A percentile compares a stretch with the other conserved stretches of the same genome.
Conservation (phyloP, 176 grass and related monocot genomes). For the Zea luxurians region DNA sequence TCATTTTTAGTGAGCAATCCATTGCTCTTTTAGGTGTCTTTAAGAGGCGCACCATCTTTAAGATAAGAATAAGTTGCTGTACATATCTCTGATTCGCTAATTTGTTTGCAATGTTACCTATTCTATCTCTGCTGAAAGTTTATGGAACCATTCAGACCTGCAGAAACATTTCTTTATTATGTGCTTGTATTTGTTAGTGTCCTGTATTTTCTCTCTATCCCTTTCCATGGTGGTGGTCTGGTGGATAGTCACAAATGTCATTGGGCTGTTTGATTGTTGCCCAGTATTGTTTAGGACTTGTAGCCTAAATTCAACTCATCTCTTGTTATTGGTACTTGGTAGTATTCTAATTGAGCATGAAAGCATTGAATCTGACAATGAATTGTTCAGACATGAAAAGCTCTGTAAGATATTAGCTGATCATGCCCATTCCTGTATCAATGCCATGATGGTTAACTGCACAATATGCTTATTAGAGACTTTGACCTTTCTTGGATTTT, state of each 20-base stretch:
- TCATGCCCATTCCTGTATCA: conserved; percentile 13
- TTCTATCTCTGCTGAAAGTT: background rate
- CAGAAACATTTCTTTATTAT: background rate
- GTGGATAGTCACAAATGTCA: background rate
- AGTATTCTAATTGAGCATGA: conserved; percentile 9
- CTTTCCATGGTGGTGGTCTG: background rate
- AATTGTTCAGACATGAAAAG: conserved; percentile 7
- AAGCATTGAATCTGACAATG: background rate
- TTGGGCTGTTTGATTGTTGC: background rate
- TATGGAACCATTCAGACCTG: background rate
- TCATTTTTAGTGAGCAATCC: too few relatives aligned
- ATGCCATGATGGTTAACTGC: background rate
- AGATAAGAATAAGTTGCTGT: too few relatives aligned
- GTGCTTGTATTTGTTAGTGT: background rate
- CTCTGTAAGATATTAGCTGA: conserved; percentile 14
- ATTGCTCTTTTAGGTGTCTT: too few relatives aligned
- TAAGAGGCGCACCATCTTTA: too few relatives aligned
- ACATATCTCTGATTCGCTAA: too few relatives aligned
- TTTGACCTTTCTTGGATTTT: background rate
- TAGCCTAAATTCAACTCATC: background rate
- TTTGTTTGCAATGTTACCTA: too few relatives aligned
- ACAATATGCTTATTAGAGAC: conserved; percentile 21
- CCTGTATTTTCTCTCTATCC: background rate
- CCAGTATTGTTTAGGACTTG: background rate
- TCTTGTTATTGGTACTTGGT: background rate